phyloP scores from a whole-genome alignment of 306 rosid species.

The Dalbergia cochinchinensis region DNA sequence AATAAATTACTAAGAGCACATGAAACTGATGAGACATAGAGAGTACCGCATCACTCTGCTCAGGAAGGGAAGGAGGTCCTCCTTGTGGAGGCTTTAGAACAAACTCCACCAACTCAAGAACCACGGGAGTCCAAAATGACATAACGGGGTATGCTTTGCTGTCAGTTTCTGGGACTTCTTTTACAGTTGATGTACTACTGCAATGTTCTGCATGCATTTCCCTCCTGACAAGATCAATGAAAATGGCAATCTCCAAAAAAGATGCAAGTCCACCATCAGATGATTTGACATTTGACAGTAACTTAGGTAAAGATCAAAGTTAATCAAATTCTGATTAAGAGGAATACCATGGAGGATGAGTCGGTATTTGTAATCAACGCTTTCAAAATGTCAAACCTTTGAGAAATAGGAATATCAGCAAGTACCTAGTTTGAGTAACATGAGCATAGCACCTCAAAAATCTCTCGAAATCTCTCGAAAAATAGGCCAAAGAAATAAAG shows the following conservation, averaged over 20 bases:
- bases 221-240: conserved; percentile 70
- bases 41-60: conserved; percentile 83
- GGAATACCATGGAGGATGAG: conserved; percentile 85
- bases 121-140: conserved; percentile 65
- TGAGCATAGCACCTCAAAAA: conserved; percentile 21
- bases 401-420: conserved; percentile 71
- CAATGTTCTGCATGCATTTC: conserved; percentile 69
- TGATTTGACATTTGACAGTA: conserved; percentile 27
- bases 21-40: conserved; percentile 38
- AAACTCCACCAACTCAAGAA: conserved; percentile 75
- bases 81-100: conserved; percentile 83
- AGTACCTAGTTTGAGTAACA: conserved; percentile 67
- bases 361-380: conserved; percentile 74
- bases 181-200: conserved; percentile 49
- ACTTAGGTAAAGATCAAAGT: conserved; percentile 7
- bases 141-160: conserved; percentile 24
- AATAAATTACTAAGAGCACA: conserved; percentile 18
- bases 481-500: conserved; percentile 15
- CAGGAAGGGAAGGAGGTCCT: conserved; percentile 92
- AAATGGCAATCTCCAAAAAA: conserved; percentile 74
- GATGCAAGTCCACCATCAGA: conserved; percentile 47
- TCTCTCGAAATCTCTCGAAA: conserved; percentile 13
- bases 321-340: conserved; percentile 37
- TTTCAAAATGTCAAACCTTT: conserved; percentile 74
- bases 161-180: conserved; percentile 40